These are phyloP conservation scores for Trichoderma citrinoviride DNA, from an alignment of 2,329 filamentous ascomycete species.

Conservation along the genomic window DNA sequence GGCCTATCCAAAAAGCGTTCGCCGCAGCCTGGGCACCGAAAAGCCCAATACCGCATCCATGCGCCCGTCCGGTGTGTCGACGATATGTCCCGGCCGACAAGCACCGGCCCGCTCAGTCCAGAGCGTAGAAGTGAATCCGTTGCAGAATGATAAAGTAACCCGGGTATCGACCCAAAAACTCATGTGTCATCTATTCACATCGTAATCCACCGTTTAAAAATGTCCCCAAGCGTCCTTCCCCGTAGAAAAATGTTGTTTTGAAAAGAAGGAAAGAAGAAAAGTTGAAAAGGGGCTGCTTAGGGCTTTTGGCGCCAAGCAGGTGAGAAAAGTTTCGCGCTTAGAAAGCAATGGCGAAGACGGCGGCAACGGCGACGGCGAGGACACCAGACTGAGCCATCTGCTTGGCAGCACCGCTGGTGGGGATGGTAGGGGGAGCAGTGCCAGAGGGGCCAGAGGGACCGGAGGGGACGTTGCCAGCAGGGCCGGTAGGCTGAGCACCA, in stretches of 20 bases:
- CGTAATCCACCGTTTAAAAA: slow-evolving; percentile 21
- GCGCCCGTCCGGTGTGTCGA: slow-evolving; percentile 3
- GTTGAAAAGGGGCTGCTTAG: not conserved
- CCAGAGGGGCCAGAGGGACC: slow-evolving; percentile 7
- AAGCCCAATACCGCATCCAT: slow-evolving; percentile 6
- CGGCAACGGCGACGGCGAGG: slow-evolving; percentile 40
- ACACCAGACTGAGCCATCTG: slow-evolving; percentile 41
- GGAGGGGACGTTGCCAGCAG: slow-evolving; percentile 25
- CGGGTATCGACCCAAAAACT: slow-evolving; percentile 12
- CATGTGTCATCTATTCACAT: slow-evolving; percentile 20
- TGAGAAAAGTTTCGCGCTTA: slow-evolving; percentile 24
- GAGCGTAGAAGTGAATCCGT: slow-evolving; percentile 21
- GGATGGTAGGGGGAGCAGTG: slow-evolving; percentile 21
- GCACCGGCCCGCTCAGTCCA: slow-evolving; percentile 12
- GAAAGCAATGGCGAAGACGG: slow-evolving; percentile 40
- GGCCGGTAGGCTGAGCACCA: slow-evolving; percentile 19
- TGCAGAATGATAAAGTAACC: slow-evolving; percentile 3
- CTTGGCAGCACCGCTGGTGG: slow-evolving; percentile 36
- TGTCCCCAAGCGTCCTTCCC: slow-evolving; percentile 34
- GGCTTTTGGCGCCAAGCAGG: not conserved
- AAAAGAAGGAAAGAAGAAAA: slow-evolving; percentile 24
- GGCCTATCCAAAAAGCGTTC: slow-evolving; percentile 13
- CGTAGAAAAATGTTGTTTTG: slow-evolving; percentile 27
- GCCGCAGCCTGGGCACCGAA: not conserved
- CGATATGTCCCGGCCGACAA: not conserved